Evolutionary conservation across 2,329 filamentous ascomycete species (phyloP), one percentile per base, ranked within the genome.

Genomic region (Fusarium sp.): DNA sequence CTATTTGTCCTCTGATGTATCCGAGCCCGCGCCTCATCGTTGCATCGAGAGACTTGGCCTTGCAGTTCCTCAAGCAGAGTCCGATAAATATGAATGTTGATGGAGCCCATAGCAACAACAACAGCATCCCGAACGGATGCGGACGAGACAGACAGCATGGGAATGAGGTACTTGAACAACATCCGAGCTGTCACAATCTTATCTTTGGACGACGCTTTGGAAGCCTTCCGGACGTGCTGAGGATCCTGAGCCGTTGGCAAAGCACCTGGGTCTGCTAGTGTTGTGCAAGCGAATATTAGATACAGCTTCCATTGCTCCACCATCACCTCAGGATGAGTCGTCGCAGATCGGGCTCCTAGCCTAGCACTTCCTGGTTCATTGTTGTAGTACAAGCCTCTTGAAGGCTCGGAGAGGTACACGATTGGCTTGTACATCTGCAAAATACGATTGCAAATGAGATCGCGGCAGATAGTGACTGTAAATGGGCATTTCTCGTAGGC

Each of bases 261-360:
- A 62, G 86, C 90, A 14, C 94, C 94, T 14, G 94, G 89, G 73
- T 96, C 96, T 41, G 93, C 95, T 62, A 99, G 86, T 0, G 96
- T 98, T 14, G 95, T 97, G 82, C 97, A 99, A 14, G 95, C 96
- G 83, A 99, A 98, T 61, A 98, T 95, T 31, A 99, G 87, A 80
- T 98, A 98, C 4, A 98, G 85, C 81, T 98, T 98, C 95, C 95
- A 99, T 80, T 99, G 96, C 81, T 98, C 97, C 65, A 99, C 90
- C 63, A 98, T 87, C 27, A 97, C 90, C 76, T 97, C 94, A 0
- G 95, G 93, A 22, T 94, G 92, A 2, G 92, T 91, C 5, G 90
- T 92, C 65, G 88, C 90, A 65, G 87, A 88, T 78, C 90, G 86
- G 73, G 81, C 83, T 3, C 83, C 81, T 27, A 84, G 79, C 27